These are phyloP conservation scores for Fonsecaea nubica DNA, from an alignment of 2,329 filamentous ascomycete genomes.

Conservation along the genomic window DNA sequence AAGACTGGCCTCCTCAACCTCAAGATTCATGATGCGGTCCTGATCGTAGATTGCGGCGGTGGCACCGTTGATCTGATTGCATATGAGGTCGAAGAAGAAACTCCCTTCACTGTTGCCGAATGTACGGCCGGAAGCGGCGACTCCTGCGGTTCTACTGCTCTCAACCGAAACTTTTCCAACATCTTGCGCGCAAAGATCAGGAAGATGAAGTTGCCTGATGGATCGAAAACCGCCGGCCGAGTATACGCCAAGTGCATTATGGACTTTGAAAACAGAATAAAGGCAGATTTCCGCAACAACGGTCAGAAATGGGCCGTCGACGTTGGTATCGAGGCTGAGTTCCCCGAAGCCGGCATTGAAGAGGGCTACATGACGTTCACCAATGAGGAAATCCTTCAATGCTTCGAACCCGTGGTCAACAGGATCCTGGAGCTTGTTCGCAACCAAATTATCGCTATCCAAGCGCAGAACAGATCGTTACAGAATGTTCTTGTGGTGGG, in stretches of 20 bases:
- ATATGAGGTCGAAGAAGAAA: slow-evolving; percentile 97
- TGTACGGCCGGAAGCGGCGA: slow-evolving; percentile 97
- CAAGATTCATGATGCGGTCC: slow-evolving; percentile 96
- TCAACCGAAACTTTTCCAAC: slow-evolving; percentile 98
- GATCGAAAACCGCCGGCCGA: slow-evolving; percentile 94
- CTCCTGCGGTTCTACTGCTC: slow-evolving; percentile 95
- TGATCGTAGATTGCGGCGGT: slow-evolving; percentile 98
- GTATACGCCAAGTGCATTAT: slow-evolving; percentile 99
- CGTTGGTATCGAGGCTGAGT: slow-evolving; percentile 97
- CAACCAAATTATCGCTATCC: slow-evolving; percentile 98
- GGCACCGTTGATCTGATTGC: slow-evolving; percentile 99
- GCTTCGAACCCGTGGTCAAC: slow-evolving; percentile 98
- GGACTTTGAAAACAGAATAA: slow-evolving; percentile 99
- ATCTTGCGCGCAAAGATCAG: slow-evolving; percentile 96
- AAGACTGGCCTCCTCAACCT: slow-evolving; percentile 95
- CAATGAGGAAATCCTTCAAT: slow-evolving; percentile 98
- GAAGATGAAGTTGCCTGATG: slow-evolving; percentile 98
- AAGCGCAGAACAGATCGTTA: slow-evolving; percentile 90
- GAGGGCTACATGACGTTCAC: slow-evolving; percentile 99
- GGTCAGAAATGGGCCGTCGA: slow-evolving; percentile 99
- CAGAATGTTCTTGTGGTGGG: slow-evolving; percentile 98
- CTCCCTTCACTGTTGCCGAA: slow-evolving; percentile 94
- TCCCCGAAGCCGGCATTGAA: slow-evolving; percentile 95
- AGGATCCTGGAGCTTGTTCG: slow-evolving; percentile 93
- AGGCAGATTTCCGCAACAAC: slow-evolving; percentile 99